Evolutionary conservation across 2,329 filamentous ascomycete species (phyloP), one percentile per base, ranked within the genome.

Genomic region (Coleophoma eucalyptorum): DNA sequence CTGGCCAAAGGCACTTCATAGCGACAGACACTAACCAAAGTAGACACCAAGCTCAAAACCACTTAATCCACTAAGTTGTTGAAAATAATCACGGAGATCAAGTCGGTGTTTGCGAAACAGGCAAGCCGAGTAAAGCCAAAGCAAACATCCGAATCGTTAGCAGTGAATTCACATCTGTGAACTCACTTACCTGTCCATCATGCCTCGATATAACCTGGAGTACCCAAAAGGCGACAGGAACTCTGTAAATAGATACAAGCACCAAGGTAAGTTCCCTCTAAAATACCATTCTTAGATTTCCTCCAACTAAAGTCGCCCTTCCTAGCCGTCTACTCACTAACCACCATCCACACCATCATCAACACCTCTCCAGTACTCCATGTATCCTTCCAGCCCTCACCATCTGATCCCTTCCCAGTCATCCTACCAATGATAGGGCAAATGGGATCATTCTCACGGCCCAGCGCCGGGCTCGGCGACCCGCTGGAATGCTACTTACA

Each of bases 391-490:
- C 80, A 72, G 75, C 10, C 74, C 72, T 42, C 45, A 10, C 50
- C 51, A 32, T 21, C 21, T 4, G 54, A 58, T 42, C 84, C 87
- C 1, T 94, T 92, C 63, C 89, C 90, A 3, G 80, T 83, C 47
- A 84, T 86, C 48, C 78, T 96, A 3, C 90, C 90, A 55, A 92
- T 95, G 87, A 90, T 95, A 61, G 89, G 89, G 43, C 83, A 89
- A 61, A 87, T 94, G 78, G 88, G 83, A 12, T 89, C 86, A 26
- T 94, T 87, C 65, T 72, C 73, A 52, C 72, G 76, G n/a, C 44
- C 44, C 2, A 46, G 44, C 33, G 44, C 44, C 16, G 31, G 20
- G 11, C 11, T 35, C 16, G 31, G 33, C 32, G 44, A 19, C 10
- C 4, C 18, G 31, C n/a, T 46, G 8, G 44, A 46, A 5, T 46